Base-by-base conservation (phyloP, 1,139 yeast species). In the Protomyces arabidopsidicola region DNA sequence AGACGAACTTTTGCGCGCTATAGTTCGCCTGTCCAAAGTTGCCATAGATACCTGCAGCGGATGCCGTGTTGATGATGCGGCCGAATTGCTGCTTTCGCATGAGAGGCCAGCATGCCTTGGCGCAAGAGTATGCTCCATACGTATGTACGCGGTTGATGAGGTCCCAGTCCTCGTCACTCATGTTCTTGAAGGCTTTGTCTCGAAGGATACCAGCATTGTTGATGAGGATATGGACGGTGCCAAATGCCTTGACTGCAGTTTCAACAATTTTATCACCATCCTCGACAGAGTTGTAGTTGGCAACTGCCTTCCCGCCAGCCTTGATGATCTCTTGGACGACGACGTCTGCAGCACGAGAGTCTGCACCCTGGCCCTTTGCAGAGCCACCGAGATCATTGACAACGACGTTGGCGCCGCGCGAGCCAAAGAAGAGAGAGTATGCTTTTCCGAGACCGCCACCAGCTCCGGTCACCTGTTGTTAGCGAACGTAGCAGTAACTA, bases 1-100 rank as follows among this genome's bases (percentile, higher is more conserved):
- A n/a, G 6, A 38, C 5, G 5, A 10, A 79, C 77, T 93, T 93
- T 54, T 97, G 98, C 53, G 97, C 95, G 1, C 97, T 85, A 78
- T 93, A 93, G 79, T 93, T 93, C 57, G 97, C 84, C 77, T 93
- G 98, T 64, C 98, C 98, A 77, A 90, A 93, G 79, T 90, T 90
- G 70, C 98, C 98, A 75, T 88, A 93, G 69, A 93, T 81, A 45
- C 98, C 98, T 57, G 98, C 98, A 34, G 98, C 97, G 5, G 97
- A 90, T 54, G 96, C 85, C 22, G 98, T 91, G 80, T 90, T 91
- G 72, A 93, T 78, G 71, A 93, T 82, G 72, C 98, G 82, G 69
- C 98, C 98, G 73, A 79, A 93, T 68, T 83, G 82, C 76, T 93
- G 98, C 71, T 88, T 79, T 73, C 84, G 84, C 79, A 93, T 84